Conservation (phyloP, 1,284 basidiomycete genomes). For the Boletus holoroseus region DNA sequence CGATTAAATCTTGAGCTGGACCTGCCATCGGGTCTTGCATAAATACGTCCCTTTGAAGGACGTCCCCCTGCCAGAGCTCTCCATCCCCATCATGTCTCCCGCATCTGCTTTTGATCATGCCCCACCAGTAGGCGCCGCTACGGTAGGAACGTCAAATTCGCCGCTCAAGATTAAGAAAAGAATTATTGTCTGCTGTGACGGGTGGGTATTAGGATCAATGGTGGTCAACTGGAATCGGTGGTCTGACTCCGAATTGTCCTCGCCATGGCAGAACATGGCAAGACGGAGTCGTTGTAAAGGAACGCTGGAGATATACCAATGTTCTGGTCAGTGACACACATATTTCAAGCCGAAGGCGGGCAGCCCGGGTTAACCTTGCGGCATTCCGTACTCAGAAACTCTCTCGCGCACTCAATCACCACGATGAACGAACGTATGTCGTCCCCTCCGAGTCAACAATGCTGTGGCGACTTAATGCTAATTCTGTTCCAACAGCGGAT, state of each 20-base stretch:
- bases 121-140: background rate
- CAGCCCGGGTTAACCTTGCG: background rate
- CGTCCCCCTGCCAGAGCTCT: background rate
- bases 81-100: constrained; percentile 14
- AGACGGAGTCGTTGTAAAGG: constrained; percentile 42
- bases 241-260: background rate
- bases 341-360: background rate
- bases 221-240: background rate
- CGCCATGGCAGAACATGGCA: constrained; percentile 32
- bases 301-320: constrained; percentile 58
- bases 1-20: background rate
- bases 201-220: constrained; percentile 37
- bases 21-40: constrained; percentile 6
- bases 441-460: background rate
- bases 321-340: constrained; percentile 43
- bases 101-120: background rate
- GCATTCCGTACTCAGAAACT: constrained; percentile 46
- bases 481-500: constrained; percentile 29
- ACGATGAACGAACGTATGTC: constrained; percentile 48
- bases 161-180: constrained; percentile 42
- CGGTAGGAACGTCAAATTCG: background rate
- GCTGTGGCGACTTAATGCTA: background rate
- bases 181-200: constrained; percentile 66
- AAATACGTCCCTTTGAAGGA: constrained; percentile 15
- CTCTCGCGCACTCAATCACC: constrained; percentile 44